Evolutionary conservation across 305 asterid species (phyloP), one percentile per base, ranked within the genome.

Genomic region (Ilex paraguariensis): DNA sequence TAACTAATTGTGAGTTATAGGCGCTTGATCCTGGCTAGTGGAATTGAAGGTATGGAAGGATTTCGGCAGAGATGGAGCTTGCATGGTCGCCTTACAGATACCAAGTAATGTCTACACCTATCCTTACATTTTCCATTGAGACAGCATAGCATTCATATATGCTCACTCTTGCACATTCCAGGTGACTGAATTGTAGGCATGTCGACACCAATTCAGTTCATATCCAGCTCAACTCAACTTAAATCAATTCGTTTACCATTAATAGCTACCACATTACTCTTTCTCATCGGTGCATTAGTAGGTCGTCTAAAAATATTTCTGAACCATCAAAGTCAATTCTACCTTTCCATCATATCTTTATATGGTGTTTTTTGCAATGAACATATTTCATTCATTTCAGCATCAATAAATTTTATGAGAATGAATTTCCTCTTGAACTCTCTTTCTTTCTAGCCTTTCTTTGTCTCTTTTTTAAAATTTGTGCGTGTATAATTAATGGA

Each of bases 11-110:
- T 45, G 59, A 30, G 16, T 32, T 64, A 13, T 71, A 91, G 98
- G 66, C 95, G 79, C 74, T 72, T 91, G 79, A 88, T 91, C 68
- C 75, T 91, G 88, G 98, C 98, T n/a, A 91, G 96, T 73, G 98
- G 98, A 54, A 65, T 73, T 57, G 96, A 88, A 79, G 98, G 98
- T 52, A 75, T 79, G 79, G 95, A 91, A 59, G 96, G 98, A 60
- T 87, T 88, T 74, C 84, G 92, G 59, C 96, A 87, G 69, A 82
- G 98, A 76, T 91, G 98, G 96, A 91, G 95, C 75, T 74, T 88
- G 65, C 96, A 91, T 6, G 98, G 96, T 48, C 87, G 87, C 60
- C 84, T 91, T 58, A 80, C 85, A 9, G 98, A 91, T 77, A 82
- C 90, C 81, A 84, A 81, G 98, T 91, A 86, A 73, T 58, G 48